Evolutionary conservation across 2,329 filamentous ascomycete species (phyloP).

Genomic region (Exophiala oligosperma): DNA sequence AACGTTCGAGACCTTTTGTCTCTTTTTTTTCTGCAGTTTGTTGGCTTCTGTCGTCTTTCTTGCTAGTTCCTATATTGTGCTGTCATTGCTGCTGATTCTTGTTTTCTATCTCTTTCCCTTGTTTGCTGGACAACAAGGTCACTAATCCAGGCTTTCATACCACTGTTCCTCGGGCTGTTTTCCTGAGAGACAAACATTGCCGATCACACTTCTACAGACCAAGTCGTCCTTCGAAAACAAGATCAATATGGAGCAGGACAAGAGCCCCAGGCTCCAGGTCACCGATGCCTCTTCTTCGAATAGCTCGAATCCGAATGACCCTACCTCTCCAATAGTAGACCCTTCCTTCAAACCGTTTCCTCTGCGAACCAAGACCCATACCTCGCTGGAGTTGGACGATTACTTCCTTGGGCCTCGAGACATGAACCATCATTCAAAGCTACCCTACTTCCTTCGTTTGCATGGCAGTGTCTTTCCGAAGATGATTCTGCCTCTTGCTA

Average conservation of each 20-base stretch:
- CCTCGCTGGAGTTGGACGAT: constrained; percentile 55
- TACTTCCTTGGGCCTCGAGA: constrained; percentile 66
- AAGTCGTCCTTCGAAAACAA: background rate
- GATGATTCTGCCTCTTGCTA: constrained; percentile 67
- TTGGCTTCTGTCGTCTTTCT: background rate
- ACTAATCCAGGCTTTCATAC: background rate
- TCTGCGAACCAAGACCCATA: constrained; percentile 19
- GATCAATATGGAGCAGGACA: constrained; percentile 10
- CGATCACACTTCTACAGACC: background rate
- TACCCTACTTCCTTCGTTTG: constrained; percentile 72
- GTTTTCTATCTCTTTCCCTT: background rate
- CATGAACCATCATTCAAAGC: constrained; percentile 72
- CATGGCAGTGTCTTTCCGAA: constrained; percentile 74
- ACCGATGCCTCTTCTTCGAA: constrained; percentile 23
- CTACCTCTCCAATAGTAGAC: constrained; percentile 18
- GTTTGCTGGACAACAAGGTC: background rate
- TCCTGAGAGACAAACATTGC: no score
- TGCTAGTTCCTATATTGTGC: background rate
- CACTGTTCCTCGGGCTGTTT: background rate
- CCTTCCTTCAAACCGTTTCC: constrained; percentile 21
- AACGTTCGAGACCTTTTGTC: background rate
- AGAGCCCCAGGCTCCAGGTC: constrained; percentile 18
- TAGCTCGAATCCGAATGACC: constrained; percentile 10
- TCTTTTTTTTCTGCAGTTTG: background rate
- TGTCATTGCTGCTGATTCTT: background rate